phyloP scores from a whole-genome alignment of 106 monocot genomes.

The Phalaenopsis equestris region DNA sequence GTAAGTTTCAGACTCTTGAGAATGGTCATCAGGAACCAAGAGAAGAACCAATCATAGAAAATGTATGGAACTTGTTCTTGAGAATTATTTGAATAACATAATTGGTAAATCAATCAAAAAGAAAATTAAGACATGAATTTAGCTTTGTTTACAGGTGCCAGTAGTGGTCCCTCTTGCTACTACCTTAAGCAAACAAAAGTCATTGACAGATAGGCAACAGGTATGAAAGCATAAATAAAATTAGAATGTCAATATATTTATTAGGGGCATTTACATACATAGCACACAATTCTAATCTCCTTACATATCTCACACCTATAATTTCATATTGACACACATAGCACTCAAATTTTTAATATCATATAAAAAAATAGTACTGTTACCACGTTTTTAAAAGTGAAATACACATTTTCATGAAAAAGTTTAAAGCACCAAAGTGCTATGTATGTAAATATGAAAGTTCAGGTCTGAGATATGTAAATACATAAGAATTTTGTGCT shows the following conservation, averaged over 20 bases:
- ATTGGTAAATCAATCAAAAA: not conserved
- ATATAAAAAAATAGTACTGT: too few relatives aligned
- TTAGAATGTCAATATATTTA: not conserved
- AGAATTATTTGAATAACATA: not conserved
- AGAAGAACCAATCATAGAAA: slow-evolving; percentile 23
- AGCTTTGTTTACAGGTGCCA: slow-evolving; percentile 33
- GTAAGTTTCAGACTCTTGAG: slow-evolving; percentile 34
- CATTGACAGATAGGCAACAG: slow-evolving; percentile 76
- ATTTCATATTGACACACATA: too few relatives aligned
- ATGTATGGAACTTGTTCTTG: slow-evolving; percentile 25
- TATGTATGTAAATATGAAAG: too few relatives aligned
- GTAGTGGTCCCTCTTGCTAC: slow-evolving; percentile 17
- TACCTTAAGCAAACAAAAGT: slow-evolving; percentile 70
- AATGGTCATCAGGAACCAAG: slow-evolving; percentile 34
- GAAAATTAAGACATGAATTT: not conserved
- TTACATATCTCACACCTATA: too few relatives aligned
- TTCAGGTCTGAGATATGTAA: too few relatives aligned
- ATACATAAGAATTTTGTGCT: too few relatives aligned
- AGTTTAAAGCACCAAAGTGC: too few relatives aligned
- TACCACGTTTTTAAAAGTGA: too few relatives aligned
- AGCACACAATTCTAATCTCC: too few relatives aligned
- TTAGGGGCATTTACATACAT: not conserved
- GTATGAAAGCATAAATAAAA: slow-evolving; percentile 25
- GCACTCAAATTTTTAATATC: too few relatives aligned
- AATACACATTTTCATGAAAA: too few relatives aligned